Percentiles rank a stretch among this genome's conserved stretches.
These are phyloP conservation scores for Diacronema lutheri DNA, from an alignment of 78 protist genomes.

Conservation along the genomic window DNA sequence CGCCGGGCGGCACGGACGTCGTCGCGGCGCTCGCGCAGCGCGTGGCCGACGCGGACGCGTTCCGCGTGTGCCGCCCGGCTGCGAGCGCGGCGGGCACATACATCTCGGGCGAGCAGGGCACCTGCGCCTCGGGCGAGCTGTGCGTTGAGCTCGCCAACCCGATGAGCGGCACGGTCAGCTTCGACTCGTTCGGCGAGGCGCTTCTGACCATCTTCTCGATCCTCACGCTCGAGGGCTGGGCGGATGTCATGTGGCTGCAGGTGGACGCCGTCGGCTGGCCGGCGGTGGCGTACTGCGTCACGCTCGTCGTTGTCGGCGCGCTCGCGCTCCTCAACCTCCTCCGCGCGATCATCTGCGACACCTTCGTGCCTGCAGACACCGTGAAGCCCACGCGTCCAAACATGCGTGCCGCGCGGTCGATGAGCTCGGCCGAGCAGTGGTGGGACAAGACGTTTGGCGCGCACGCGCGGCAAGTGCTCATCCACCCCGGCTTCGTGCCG, in stretches of 20 bases:
- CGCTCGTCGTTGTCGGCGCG: constrained; percentile 9
- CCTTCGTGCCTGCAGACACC: too few species aligned
- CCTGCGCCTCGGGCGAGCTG: neutral
- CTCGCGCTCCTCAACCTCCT: constrained; percentile 28
- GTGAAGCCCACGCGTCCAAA: neutral
- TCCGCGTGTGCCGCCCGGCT: too few species aligned
- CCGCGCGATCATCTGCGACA: constrained; percentile 28
- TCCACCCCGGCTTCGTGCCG: neutral
- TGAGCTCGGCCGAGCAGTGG: neutral
- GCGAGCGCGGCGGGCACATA: neutral
- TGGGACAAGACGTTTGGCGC: too few species aligned
- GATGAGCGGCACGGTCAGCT: neutral
- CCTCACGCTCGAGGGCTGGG: constrained; percentile 42
- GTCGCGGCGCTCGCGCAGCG: too few species aligned
- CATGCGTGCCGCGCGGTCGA: neutral
- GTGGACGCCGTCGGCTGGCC: constrained; percentile 4
- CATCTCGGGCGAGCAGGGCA: neutral
- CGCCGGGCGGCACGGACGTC: neutral
- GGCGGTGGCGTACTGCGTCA: neutral
- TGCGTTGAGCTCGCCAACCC: neutral
- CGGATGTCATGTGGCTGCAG: neutral
- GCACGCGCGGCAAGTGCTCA: too few species aligned
- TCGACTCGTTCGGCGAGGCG: constrained; percentile 27
- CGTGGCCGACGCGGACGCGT: too few species aligned
- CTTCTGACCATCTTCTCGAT: constrained; percentile 2